phyloP scores from a whole-genome alignment of 73 alveolate species.

The Paramecium biaurelia region DNA sequence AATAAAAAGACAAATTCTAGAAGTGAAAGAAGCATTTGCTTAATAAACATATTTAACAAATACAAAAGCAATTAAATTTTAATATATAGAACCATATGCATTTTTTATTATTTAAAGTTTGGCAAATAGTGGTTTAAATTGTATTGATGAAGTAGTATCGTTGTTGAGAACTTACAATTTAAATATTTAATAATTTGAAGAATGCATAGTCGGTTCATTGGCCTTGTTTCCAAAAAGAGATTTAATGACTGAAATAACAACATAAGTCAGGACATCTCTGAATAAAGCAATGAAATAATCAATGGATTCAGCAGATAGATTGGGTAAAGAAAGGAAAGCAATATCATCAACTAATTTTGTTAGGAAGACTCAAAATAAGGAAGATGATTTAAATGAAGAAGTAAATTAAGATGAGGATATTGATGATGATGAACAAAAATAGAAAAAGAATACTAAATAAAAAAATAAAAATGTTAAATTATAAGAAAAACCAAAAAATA shows the following conservation, averaged over 20 bases:
- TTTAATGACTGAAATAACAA: not conserved
- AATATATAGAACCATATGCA: not conserved
- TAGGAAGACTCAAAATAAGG: not conserved
- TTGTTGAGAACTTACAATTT: not conserved
- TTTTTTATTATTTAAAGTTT: not conserved
- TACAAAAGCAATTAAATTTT: constrained; percentile 4
- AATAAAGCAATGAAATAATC: not conserved
- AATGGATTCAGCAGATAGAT: constrained; percentile 8
- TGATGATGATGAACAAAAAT: not conserved
- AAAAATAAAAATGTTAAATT: not conserved
- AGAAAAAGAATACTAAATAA: not conserved
- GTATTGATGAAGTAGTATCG: not conserved
- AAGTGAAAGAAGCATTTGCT: constrained; percentile 19
- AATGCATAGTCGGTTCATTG: not conserved
- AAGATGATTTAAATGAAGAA: not conserved
- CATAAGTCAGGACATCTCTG: not conserved
- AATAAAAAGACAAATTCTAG: constrained; percentile 11
- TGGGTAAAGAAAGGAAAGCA: not conserved
- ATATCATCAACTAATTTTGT: not conserved
- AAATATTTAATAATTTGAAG: constrained; percentile 2
- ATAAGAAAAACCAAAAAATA: not conserved
- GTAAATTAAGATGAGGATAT: not conserved
- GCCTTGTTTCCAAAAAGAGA: constrained; percentile 7
- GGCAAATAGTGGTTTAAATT: not conserved
- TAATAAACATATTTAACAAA: not conserved